Conservation (phyloP, 108 stramenopile genomes). For the Cyclotella kingstonii region DNA sequence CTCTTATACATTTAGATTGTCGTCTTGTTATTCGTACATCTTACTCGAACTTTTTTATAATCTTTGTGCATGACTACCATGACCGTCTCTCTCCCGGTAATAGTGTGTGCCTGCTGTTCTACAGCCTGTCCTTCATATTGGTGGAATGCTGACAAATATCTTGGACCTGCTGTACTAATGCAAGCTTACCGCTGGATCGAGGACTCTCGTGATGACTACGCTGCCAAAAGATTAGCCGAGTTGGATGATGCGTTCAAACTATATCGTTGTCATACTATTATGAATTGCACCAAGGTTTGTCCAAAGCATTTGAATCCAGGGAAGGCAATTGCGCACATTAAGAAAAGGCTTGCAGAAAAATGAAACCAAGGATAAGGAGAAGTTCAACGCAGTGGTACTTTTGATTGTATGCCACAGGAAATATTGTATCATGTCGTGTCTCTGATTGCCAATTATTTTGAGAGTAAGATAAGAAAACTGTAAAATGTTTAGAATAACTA, state of each 20-base stretch:
- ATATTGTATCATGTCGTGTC: background rate
- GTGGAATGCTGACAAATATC: slow-evolving; percentile 97
- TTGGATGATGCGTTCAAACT: slow-evolving; percentile 97
- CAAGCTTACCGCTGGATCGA: slow-evolving; percentile 98
- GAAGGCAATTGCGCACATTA: slow-evolving; percentile 97
- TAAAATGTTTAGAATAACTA: too few relatives aligned
- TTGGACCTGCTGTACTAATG: slow-evolving; percentile 97
- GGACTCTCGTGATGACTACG: slow-evolving; percentile 91
- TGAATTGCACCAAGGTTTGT: slow-evolving; percentile 99
- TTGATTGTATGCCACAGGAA: background rate
- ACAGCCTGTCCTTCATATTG: slow-evolving; percentile 97
- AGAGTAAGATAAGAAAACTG: too few relatives aligned
- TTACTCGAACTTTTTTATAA: background rate
- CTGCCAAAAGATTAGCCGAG: slow-evolving; percentile 85
- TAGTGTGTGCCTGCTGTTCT: slow-evolving; percentile 95
- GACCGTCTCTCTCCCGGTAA: background rate
- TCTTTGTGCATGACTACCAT: too few relatives aligned
- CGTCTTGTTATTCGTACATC: background rate
- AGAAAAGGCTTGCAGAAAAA: slow-evolving; percentile 86
- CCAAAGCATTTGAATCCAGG: slow-evolving; percentile 99
- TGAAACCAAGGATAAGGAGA: background rate
- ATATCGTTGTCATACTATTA: slow-evolving; percentile 98
- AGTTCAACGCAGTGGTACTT: background rate
- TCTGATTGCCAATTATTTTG: too few relatives aligned
- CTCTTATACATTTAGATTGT: background rate